Percentiles rank a stretch among this genome's conserved stretches.
Conservation (phyloP, 345 rosid genomes). For the Carallia pectinifolia region DNA sequence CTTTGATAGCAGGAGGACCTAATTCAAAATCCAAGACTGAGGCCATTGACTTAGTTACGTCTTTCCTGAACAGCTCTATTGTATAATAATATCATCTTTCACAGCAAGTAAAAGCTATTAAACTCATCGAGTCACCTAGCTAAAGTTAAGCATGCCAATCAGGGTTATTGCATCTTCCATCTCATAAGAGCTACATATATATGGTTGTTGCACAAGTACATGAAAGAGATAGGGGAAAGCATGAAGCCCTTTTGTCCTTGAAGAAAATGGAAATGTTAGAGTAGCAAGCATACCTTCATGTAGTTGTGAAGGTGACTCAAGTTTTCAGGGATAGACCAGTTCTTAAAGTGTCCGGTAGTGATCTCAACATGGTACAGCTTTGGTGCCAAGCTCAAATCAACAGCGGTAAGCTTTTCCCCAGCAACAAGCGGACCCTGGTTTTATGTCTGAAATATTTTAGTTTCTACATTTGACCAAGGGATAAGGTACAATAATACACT, state of each 20-base stretch:
- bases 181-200: neutral
- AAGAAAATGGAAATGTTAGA: no score
- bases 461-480: neutral
- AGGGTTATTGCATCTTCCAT: neutral
- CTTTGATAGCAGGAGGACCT: no score
- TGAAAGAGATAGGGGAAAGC: no score
- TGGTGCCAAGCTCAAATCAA: conserved; percentile 80
- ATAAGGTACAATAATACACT: neutral
- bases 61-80: no score
- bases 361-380: conserved; percentile 85
- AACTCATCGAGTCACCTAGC: neutral
- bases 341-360: conserved; percentile 82
- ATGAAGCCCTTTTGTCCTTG: neutral
- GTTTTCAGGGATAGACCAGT: conserved; percentile 69
- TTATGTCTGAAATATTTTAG: conserved; percentile 6
- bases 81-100: no score
- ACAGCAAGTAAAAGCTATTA: no score
- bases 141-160: neutral
- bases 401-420: conserved; percentile 68
- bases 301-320: conserved; percentile 59
- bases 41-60: no score
- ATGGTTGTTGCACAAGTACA: no score
- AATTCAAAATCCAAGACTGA: no score
- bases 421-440: conserved; percentile 75
- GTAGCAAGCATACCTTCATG: conserved; percentile 45